phyloP scores from a whole-genome alignment of 1,284 basidiomycete genomes.

The Inonotus obliquus region DNA sequence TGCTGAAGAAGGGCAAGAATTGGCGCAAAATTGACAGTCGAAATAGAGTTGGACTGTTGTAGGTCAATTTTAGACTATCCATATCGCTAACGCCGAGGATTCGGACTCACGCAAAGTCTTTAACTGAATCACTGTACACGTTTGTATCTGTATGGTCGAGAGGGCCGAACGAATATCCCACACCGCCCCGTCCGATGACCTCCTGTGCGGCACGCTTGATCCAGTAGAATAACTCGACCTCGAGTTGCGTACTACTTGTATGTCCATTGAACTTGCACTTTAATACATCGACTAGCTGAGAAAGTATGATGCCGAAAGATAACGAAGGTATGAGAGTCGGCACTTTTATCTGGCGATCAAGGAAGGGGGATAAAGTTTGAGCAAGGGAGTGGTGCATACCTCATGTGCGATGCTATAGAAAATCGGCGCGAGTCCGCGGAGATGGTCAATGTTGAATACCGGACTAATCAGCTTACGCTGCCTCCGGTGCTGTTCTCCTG shows the following conservation, averaged over 20 bases:
- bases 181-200: slow-evolving; percentile 36
- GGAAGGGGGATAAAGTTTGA: neutral
- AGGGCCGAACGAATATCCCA: slow-evolving; percentile 37
- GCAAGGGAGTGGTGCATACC: neutral
- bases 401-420: slow-evolving; percentile 21
- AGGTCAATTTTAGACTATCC: neutral
- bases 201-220: slow-evolving; percentile 36
- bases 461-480: slow-evolving; percentile 24
- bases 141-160: slow-evolving; percentile 20
- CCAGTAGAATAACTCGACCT: slow-evolving; percentile 34
- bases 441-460: slow-evolving; percentile 24
- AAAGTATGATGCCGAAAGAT: neutral
- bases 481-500: slow-evolving; percentile 23
- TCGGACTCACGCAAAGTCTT: slow-evolving; percentile 16
- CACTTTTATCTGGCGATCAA: neutral
- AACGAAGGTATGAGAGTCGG: neutral
- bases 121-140: slow-evolving; percentile 16
- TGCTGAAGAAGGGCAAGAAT: slow-evolving; percentile 24
- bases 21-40: slow-evolving; percentile 18
- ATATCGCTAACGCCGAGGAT: neutral
- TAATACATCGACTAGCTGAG: slow-evolving; percentile 17
- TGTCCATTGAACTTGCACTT: slow-evolving; percentile 26
- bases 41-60: slow-evolving; percentile 17
- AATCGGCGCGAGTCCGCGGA: slow-evolving; percentile 23
- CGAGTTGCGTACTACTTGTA: neutral